Percentiles rank a stretch among this genome's conserved stretches.
These are phyloP conservation scores for Yamadazyma oceani DNA, from an alignment of 1,139 yeast genomes.

Conservation along the genomic window DNA sequence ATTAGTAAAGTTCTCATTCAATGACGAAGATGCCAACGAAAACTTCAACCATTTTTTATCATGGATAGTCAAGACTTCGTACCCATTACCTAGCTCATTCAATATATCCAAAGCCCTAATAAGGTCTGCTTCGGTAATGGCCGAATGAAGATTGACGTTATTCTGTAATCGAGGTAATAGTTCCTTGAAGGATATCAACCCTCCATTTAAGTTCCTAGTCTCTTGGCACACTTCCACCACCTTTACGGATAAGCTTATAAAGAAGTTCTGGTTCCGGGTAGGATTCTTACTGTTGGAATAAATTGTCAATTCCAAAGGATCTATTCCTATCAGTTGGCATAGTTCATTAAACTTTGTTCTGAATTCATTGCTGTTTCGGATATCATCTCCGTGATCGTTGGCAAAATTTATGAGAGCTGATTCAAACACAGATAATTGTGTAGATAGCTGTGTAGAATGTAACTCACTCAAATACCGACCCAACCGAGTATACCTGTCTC, in stretches of 20 bases:
- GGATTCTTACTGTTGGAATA: slow-evolving; percentile 20
- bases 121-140: slow-evolving; percentile 21
- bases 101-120: slow-evolving; percentile 21
- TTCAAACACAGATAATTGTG: slow-evolving; percentile 62
- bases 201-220: slow-evolving; percentile 76
- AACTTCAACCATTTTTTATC: slow-evolving; percentile 43
- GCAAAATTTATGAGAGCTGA: slow-evolving; percentile 64
- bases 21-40: slow-evolving; percentile 29
- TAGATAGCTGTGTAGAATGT: slow-evolving; percentile 52
- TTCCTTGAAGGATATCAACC: slow-evolving; percentile 67
- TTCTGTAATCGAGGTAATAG: slow-evolving; percentile 34
- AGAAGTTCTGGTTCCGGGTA: slow-evolving; percentile 47
- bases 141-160: slow-evolving; percentile 20
- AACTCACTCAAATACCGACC: slow-evolving; percentile 31
- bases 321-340: slow-evolving; percentile 80
- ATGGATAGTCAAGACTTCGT: slow-evolving; percentile 32
- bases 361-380: slow-evolving; percentile 62
- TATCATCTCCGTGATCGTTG: slow-evolving; percentile 60
- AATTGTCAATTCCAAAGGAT: slow-evolving; percentile 60
- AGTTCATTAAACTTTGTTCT: slow-evolving; percentile 70
- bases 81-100: slow-evolving; percentile 37
- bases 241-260: slow-evolving; percentile 66
- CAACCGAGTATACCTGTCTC: slow-evolving; percentile 30
- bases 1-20: slow-evolving; percentile 28
- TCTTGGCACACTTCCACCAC: slow-evolving; percentile 73